A percentile compares a stretch with the other conserved stretches of the same genome.
These are phyloP conservation scores for Alternaria triticimaculans DNA, from an alignment of 2,329 filamentous ascomycete genomes.

Conservation along the genomic window DNA sequence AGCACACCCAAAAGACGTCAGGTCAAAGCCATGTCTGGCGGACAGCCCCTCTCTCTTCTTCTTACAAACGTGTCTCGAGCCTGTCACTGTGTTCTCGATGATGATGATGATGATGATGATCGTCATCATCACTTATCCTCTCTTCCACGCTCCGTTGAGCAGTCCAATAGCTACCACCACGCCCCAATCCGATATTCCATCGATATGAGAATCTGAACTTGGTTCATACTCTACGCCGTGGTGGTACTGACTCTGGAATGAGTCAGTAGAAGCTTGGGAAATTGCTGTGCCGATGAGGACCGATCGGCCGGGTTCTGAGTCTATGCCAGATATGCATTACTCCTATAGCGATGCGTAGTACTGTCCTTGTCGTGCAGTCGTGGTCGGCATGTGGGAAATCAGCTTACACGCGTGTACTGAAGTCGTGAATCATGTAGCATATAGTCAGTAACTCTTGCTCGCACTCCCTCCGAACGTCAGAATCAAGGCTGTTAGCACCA, in stretches of 20 bases:
- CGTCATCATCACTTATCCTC: not conserved
- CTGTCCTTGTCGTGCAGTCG: not conserved
- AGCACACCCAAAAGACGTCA: too few species aligned
- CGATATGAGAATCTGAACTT: not conserved
- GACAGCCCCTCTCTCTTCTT: not conserved
- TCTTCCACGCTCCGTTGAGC: not conserved
- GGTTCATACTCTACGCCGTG: fast-evolving
- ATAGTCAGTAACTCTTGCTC: not conserved
- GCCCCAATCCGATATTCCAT: not conserved
- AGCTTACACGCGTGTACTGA: too few species aligned
- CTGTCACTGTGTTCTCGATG: not conserved
- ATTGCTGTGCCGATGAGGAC: not conserved
- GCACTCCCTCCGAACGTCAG: not conserved
- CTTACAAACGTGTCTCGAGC: not conserved
- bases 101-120: not conserved
- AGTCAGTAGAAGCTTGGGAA: not conserved
- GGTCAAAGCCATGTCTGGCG: too few species aligned
- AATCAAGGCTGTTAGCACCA: not conserved
- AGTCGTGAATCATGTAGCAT: fast-evolving
- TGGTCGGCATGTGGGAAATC: not conserved
- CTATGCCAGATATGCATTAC: not conserved
- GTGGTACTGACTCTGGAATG: fast-evolving
- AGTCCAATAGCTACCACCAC: not conserved
- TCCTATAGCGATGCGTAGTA: too few species aligned
- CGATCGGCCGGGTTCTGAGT: too few species aligned